phyloP scores from a whole-genome alignment of 768 basidiomycete species.

The Phlegmacium glaucopus region DNA sequence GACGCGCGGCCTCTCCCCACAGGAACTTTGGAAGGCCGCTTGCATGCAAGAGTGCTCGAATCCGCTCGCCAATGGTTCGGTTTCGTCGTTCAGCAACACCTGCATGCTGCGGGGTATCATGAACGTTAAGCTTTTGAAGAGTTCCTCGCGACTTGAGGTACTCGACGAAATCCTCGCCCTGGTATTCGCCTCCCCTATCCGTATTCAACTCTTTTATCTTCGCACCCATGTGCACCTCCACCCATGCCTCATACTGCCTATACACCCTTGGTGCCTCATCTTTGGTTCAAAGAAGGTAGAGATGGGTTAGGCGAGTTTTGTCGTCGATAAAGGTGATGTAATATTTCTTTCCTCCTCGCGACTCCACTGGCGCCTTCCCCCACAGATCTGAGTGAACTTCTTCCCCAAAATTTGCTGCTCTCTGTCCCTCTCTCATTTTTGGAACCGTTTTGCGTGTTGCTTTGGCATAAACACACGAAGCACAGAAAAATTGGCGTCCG shows the following conservation, averaged over 20 bases:
- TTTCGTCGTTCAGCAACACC: no score
- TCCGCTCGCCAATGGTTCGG: no score
- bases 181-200: no score
- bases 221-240: slow-evolving; percentile 25
- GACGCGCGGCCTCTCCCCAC: no score
- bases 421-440: slow-evolving; percentile 25
- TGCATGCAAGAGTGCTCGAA: no score
- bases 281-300: slow-evolving; percentile 30
- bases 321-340: slow-evolving; percentile 37
- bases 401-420: slow-evolving; percentile 27
- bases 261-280: slow-evolving; percentile 25
- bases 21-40: no score
- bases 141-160: no score
- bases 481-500: slow-evolving; percentile 28
- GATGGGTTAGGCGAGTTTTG: slow-evolving; percentile 19
- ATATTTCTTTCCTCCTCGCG: slow-evolving; percentile 24
- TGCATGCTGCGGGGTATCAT: no score
- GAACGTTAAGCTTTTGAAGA: no score
- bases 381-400: slow-evolving; percentile 41
- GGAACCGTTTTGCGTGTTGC: slow-evolving; percentile 28
- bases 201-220: slow-evolving; percentile 32
- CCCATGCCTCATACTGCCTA: no score
- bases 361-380: slow-evolving; percentile 36
- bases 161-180: no score
- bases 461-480: slow-evolving; percentile 44